A percentile compares a stretch with the other conserved stretches of the same genome.
phyloP scores from a whole-genome alignment of 352 stramenopile species.

The Phytophthora syringae region DNA sequence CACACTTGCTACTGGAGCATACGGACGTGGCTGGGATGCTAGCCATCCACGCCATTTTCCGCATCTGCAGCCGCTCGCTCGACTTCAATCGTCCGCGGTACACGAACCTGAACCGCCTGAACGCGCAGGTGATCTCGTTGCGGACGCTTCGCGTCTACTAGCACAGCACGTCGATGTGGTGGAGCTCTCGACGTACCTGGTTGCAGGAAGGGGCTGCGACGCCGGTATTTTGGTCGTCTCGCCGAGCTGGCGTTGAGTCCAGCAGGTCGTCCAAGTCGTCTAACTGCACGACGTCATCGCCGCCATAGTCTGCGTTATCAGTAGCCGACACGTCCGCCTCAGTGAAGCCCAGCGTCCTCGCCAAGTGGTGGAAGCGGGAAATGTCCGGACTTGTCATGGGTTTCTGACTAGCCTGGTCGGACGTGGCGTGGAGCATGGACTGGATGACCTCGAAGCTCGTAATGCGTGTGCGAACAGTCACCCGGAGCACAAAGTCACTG shows the following conservation, averaged over 20 bases:
- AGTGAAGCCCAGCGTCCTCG: slow-evolving; percentile 78
- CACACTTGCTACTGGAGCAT: slow-evolving; percentile 95
- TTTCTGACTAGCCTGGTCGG: slow-evolving; percentile 87
- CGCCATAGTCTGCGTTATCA: slow-evolving; percentile 85
- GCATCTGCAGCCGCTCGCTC: slow-evolving; percentile 96
- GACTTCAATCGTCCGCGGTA: slow-evolving; percentile 96
- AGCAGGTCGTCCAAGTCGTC: slow-evolving; percentile 88
- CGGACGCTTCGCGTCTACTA: slow-evolving; percentile 97
- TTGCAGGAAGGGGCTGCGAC: slow-evolving; percentile 36
- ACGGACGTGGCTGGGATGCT: slow-evolving; percentile 96
- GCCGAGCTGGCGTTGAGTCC: slow-evolving; percentile 50
- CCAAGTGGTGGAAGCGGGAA: slow-evolving; percentile 86
- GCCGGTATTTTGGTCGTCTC: slow-evolving; percentile 10
- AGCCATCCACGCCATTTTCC: slow-evolving; percentile 96
- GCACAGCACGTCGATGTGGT: slow-evolving; percentile 98
- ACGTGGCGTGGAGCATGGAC: too few relatives aligned
- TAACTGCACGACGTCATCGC: slow-evolving; percentile 82
- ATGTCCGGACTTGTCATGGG: slow-evolving; percentile 89
- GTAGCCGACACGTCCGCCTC: slow-evolving; percentile 82
- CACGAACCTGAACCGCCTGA: slow-evolving; percentile 98
- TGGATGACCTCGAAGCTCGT: slow-evolving; percentile 90
- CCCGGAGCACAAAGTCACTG: too few relatives aligned
- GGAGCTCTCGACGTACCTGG: slow-evolving; percentile 99
- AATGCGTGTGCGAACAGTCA: slow-evolving; percentile 63
- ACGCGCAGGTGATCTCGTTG: slow-evolving; percentile 96